These are phyloP conservation scores for Cyclocybe cylindracea DNA, from an alignment of 768 basidiomycete genomes.

Conservation along the genomic window DNA sequence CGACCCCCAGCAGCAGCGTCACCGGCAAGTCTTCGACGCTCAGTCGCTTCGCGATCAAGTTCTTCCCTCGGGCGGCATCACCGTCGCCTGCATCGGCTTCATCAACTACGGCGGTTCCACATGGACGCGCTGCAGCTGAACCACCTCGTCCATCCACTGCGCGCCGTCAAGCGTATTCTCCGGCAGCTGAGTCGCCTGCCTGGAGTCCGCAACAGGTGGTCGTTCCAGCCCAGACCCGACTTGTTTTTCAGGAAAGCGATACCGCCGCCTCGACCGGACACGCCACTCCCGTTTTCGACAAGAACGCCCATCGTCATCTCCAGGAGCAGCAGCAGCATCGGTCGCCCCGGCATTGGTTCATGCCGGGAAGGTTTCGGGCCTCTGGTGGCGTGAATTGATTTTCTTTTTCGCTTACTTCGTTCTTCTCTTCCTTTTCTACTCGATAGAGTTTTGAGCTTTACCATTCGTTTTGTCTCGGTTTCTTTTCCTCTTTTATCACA, in stretches of 20 bases:
- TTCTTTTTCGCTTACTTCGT: not conserved
- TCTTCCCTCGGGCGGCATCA: conserved; percentile 53
- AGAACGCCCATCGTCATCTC: conserved; percentile 11
- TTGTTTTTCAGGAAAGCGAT: conserved; percentile 14
- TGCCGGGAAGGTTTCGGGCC: conserved; percentile 50
- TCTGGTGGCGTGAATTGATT: conserved; percentile 32
- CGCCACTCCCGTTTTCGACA: conserved; percentile 8
- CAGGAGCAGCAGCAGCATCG: conserved; percentile 26
- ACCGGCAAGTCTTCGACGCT: conserved; percentile 19
- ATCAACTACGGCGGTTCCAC: conserved; percentile 30
- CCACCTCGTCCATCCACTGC: conserved; percentile 33
- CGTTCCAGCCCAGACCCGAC: conserved; percentile 14
- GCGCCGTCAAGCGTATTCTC: conserved; percentile 37
- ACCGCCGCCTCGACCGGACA: conserved; percentile 1
- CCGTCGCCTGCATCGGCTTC: conserved; percentile 39
- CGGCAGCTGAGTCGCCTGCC: conserved; percentile 36
- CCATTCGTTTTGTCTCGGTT: not conserved
- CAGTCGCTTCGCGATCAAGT: conserved; percentile 44
- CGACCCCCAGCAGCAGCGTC: conserved; percentile 14
- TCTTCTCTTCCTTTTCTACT: conserved; percentile 1
- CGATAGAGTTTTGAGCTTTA: not conserved
- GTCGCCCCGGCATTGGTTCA: conserved; percentile 55
- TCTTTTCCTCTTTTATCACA: not conserved
- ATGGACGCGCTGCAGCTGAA: conserved; percentile 29
- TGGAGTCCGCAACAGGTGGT: conserved; percentile 28